These are phyloP conservation scores for Linum tenue DNA, from an alignment of 345 rosid species.

Conservation along the genomic window DNA sequence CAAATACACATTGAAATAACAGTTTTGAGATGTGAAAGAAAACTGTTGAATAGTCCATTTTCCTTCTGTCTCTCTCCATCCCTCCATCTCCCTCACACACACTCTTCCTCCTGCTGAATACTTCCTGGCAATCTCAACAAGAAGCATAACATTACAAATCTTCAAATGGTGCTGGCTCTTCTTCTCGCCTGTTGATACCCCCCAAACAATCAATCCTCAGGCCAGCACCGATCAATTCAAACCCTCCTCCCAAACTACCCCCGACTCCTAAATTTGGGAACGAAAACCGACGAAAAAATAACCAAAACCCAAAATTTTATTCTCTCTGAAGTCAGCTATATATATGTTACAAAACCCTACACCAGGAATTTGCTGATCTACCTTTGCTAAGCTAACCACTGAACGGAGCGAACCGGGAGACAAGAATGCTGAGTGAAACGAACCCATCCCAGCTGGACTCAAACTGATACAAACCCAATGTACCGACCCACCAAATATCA, in stretches of 20 bases:
- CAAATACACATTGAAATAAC: too few species aligned
- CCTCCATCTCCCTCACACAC: too few species aligned
- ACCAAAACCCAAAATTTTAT: neutral
- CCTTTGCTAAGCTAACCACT: neutral
- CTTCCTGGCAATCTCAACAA: too few species aligned
- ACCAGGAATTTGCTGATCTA: neutral
- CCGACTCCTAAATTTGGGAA: neutral
- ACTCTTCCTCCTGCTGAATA: too few species aligned
- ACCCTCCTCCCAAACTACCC: neutral
- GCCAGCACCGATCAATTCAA: too few species aligned
- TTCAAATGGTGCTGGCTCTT: too few species aligned
- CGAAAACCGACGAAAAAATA: neutral
- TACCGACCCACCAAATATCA: conserved; percentile 10
- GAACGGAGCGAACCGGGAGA: neutral
- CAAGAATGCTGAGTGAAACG: neutral
- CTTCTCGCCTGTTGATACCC: too few species aligned
- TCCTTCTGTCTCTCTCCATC: too few species aligned
- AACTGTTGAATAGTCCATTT: too few species aligned
- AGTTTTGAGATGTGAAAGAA: too few species aligned
- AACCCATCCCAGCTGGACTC: neutral
- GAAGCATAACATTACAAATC: too few species aligned
- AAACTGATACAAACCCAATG: neutral
- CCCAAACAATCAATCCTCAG: too few species aligned
- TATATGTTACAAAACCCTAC: neutral
- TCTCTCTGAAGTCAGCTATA: neutral